Evolutionary conservation across 495 filamentous ascomycete species (phyloP), one percentile per base, ranked within the genome.

Genomic region (Penicillium macrosclerotiorum): DNA sequence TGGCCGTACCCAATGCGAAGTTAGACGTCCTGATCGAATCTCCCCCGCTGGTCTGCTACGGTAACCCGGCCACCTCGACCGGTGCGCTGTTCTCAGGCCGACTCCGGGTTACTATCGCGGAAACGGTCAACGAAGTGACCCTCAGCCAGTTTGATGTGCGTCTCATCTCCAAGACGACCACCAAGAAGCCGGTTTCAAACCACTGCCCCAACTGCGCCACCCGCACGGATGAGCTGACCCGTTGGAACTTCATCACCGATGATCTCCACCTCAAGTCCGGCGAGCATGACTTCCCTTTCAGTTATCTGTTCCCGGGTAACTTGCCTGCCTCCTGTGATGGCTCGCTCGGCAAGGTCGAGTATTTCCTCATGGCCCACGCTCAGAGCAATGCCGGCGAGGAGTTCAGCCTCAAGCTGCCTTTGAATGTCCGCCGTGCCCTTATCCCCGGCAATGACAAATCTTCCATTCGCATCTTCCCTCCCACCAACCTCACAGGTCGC

Each of bases 401-500:
- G 42, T 78, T 91, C 55, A 83, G 71, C 48, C 72, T 86, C 54
- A 70, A 80, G 17, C 80, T 82, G 45, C 71, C 74, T 3, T 67
- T 95, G 36, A 73, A 83, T 32, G 74, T 95, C 50, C 80, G 82
- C 63, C 89, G 93, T 36, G 84, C 90, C 14, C 75, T 96, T 16
- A 62, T 75, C 3, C 89, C 90, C 2, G 83, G 86, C 44, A 83
- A 87, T 60, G 81, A 85, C 51, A 82, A 82, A 57, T 71, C 74
- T 45, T 90, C 86, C 13, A 80, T 94, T 37, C 90, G 93, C 54
- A 85, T 97, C 49, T 99, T 99, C 69, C 93, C 93, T 25, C 93
- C 93, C 0, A 99, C 93, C 45, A 91, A 90, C 61, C 82, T 99
- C 46, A 89, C 86, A 37, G 88, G 89, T 29, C 82, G 80, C 54